Evolutionary conservation across 805 yeast species (phyloP).

Genomic region (Yarrowia alimentaria): DNA sequence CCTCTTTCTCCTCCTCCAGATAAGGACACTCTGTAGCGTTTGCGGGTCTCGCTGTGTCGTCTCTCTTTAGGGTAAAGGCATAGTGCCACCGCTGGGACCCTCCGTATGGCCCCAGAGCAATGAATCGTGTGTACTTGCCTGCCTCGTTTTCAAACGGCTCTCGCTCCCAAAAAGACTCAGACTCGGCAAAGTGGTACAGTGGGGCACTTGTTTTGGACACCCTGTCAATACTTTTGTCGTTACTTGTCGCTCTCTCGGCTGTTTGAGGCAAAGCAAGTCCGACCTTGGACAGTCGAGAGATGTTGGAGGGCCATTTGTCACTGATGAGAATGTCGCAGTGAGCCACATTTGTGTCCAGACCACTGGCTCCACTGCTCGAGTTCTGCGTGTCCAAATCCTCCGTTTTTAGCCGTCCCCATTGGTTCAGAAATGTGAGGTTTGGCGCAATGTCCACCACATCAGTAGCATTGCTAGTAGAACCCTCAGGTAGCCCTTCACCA

Average conservation of each 20-base stretch:
- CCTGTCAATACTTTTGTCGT: neutral
- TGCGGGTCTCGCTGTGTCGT: slow-evolving; percentile 3
- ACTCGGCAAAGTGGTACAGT: slow-evolving; percentile 59
- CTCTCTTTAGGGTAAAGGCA: slow-evolving; percentile 53
- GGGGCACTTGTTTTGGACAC: slow-evolving; percentile 42
- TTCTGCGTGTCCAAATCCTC: slow-evolving; percentile 9
- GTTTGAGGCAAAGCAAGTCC: slow-evolving; percentile 7
- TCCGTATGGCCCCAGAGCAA: slow-evolving; percentile 62
- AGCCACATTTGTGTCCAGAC: neutral
- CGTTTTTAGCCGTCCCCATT: slow-evolving; percentile 4
- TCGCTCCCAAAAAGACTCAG: slow-evolving; percentile 53
- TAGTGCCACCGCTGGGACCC: slow-evolving; percentile 65
- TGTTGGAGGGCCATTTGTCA: slow-evolving; percentile 14
- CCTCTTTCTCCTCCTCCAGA: neutral
- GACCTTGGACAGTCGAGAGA: slow-evolving; percentile 4
- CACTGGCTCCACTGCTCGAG: neutral
- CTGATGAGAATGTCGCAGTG: slow-evolving; percentile 8
- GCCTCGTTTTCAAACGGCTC: slow-evolving; percentile 53
- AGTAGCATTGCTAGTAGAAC: neutral
- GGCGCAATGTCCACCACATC: slow-evolving; percentile 22
- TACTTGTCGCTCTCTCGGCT: neutral
- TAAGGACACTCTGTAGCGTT: slow-evolving; percentile 16
- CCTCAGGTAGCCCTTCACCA: slow-evolving; percentile 14
- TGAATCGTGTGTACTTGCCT: slow-evolving; percentile 53
- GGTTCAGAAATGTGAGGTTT: slow-evolving; percentile 10